Evolutionary conservation across 768 basidiomycete species (phyloP).

Genomic region (Obba rivulosa): DNA sequence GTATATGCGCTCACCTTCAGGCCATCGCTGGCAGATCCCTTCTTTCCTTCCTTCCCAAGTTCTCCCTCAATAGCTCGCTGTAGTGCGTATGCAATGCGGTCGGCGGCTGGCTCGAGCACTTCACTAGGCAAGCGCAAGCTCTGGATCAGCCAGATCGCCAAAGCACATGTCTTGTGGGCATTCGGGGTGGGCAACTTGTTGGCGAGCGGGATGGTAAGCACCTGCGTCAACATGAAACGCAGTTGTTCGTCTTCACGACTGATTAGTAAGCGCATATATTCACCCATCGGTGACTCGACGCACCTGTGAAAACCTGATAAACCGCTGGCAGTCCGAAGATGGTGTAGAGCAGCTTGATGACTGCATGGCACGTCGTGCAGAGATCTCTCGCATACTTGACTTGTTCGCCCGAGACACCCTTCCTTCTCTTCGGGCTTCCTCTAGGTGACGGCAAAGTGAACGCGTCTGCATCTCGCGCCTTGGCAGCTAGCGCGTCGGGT

Average conservation of each 20-base stretch:
- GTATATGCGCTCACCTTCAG: conserved; percentile 48
- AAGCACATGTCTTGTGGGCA: conserved; percentile 78
- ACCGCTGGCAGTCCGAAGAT: conserved; percentile 58
- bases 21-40: conserved; percentile 74
- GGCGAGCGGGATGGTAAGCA: conserved; percentile 70
- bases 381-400: conserved; percentile 77
- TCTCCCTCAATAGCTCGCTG: conserved; percentile 78
- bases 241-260: conserved; percentile 49
- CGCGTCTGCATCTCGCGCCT: background rate
- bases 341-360: conserved; percentile 57
- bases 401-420: conserved; percentile 73
- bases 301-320: conserved; percentile 59
- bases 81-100: conserved; percentile 66
- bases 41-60: conserved; percentile 85
- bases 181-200: conserved; percentile 72
- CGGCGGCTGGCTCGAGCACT: conserved; percentile 56
- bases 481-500: background rate
- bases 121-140: conserved; percentile 59
- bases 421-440: conserved; percentile 61
- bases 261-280: conserved; percentile 8
- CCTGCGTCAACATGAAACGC: conserved; percentile 49
- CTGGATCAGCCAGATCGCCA: conserved; percentile 73
- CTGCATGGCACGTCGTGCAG: conserved; percentile 67
- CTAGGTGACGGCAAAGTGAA: conserved; percentile 57
- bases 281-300: conserved; percentile 7